Evolutionary conservation across 2,329 filamentous ascomycete species (phyloP), one percentile per base, ranked within the genome.

Genomic region (Fusarium poae): DNA sequence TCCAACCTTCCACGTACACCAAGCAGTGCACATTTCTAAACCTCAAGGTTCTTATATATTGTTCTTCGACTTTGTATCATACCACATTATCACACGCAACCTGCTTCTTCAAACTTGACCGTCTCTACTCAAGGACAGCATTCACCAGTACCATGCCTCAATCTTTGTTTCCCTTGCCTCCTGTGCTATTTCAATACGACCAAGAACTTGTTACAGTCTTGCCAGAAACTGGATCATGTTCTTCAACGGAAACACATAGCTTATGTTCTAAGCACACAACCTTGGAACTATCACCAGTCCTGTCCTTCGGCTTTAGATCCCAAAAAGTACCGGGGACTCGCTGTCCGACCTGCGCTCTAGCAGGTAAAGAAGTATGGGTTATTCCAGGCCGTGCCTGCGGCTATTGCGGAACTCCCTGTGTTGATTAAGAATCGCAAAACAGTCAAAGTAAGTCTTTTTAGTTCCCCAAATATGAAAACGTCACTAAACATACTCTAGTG

Each of bases 341-440:
- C 70, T 87, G 85, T 73, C 84, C 84, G 48, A 86, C 81, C 6
- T 87, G 85, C 69, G 79, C 80, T 51, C 73, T 77, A 42, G 77
- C 79, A 45, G 85, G 85, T 62, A 79, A 82, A 63, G 85, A 86
- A 71, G 83, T 84, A 43, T 87, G 85, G 85, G 85, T 87, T 25
- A 84, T 86, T 63, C 84, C 84, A 32, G 85, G 85, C 53, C 81
- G 83, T 58, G 77, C 78, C 51, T 87, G 85, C 71, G 81, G 81
- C 32, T 82, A 83, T 67, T 86, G 84, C 75, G 83, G 84, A 50
- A 85, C 83, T 25, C 80, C 82, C 6, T 80, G 78, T 46, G 77
- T 66, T 12, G 67, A 70, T 29, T 62, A 67, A 37, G 40, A 49
- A 35, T 49, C 55, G 40, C 40, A 46, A 29, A 50, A 27, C n/a